Conservation (phyloP, 805 yeast species). For the Candida caryicola region DNA sequence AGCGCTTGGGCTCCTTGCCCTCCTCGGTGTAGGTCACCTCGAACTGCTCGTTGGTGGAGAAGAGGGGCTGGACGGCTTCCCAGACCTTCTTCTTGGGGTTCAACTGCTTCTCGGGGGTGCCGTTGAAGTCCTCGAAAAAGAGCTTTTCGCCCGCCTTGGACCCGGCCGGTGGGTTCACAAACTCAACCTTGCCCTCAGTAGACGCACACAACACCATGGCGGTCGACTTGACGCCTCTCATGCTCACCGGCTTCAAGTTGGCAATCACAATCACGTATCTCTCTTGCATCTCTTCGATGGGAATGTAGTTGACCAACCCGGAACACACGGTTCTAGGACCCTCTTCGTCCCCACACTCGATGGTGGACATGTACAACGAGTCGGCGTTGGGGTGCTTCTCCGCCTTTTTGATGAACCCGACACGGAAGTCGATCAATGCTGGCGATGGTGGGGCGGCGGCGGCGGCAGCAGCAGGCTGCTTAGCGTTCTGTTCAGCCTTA, state of each 20-base stretch:
- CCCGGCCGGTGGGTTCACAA: constrained; percentile 91
- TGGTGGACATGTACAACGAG: constrained; percentile 91
- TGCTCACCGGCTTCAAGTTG: constrained; percentile 93
- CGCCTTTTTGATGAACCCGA: constrained; percentile 96
- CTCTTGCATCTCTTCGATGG: constrained; percentile 93
- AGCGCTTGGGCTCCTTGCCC: constrained; percentile 68
- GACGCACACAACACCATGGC: constrained; percentile 98
- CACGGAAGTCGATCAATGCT: constrained; percentile 85
- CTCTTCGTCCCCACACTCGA: constrained; percentile 92
- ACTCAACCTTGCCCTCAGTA: constrained; percentile 71
- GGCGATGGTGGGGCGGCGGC: constrained; percentile 72
- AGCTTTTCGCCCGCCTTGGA: constrained; percentile 94
- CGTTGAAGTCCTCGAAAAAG: constrained; percentile 88
- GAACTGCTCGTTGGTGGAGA: constrained; percentile 72
- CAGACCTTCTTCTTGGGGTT: constrained; percentile 98
- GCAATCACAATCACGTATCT: constrained; percentile 89
- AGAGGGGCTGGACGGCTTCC: constrained; percentile 91
- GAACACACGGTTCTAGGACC: constrained; percentile 99
- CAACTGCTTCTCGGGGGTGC: constrained; percentile 84
- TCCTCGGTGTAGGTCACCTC: constrained; percentile 81
- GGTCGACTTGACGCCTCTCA: constrained; percentile 94
- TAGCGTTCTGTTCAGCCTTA: constrained; percentile 48
- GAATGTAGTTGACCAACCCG: constrained; percentile 85
- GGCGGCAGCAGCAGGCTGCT: constrained; percentile 46
- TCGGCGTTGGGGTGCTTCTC: constrained; percentile 98